These are phyloP conservation scores for Dendrocalamus sinicus DNA, from an alignment of 176 grass and related monocot genomes.

Conservation along the genomic window DNA sequence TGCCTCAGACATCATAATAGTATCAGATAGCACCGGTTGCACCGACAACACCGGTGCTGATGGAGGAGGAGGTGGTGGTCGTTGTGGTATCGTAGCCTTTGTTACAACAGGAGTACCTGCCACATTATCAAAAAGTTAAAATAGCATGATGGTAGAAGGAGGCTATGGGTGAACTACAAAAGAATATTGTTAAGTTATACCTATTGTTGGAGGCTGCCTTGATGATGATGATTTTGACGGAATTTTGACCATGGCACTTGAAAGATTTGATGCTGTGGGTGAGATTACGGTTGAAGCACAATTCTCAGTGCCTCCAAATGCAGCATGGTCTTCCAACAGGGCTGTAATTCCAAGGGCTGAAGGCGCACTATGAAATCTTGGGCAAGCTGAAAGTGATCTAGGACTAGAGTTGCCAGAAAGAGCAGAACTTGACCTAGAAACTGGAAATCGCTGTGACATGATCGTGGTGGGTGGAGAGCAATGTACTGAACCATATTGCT, in stretches of 20 bases:
- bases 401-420: conserved; percentile 50
- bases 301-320: conserved; percentile 40
- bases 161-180: conserved; percentile 26
- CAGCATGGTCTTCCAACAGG: conserved; percentile 70
- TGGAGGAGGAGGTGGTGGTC: not conserved
- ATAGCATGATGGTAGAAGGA: conserved; percentile 26
- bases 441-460: conserved; percentile 65
- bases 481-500: conserved; percentile 39
- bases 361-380: conserved; percentile 63
- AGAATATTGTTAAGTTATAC: conserved; percentile 38
- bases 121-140: conserved; percentile 26
- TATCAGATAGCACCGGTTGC: conserved; percentile 14
- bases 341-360: conserved; percentile 79
- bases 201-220: conserved; percentile 34
- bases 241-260: conserved; percentile 26
- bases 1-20: conserved; percentile 24
- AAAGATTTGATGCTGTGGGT: conserved; percentile 19
- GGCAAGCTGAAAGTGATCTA: conserved; percentile 56
- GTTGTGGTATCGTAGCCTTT: not conserved
- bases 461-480: conserved; percentile 44
- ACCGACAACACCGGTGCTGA: not conserved
- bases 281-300: conserved; percentile 42
- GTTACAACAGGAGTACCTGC: conserved; percentile 38
- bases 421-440: conserved; percentile 61
- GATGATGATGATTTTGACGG: conserved; percentile 42